These are phyloP conservation scores for Phlebiopsis gigantea DNA, from an alignment of 768 basidiomycete species.

Conservation along the genomic window DNA sequence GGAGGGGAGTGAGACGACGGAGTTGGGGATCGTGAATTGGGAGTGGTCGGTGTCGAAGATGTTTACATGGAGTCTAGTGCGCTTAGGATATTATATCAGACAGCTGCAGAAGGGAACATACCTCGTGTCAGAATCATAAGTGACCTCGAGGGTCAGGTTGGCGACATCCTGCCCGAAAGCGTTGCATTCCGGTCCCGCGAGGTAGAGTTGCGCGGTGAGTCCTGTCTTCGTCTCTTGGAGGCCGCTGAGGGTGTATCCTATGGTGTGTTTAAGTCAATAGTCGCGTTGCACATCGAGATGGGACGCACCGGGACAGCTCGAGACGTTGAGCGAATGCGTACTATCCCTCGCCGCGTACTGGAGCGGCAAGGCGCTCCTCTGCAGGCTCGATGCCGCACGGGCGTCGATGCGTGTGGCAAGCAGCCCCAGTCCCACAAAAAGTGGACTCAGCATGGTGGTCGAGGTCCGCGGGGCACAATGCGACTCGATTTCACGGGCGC, in stretches of 20 bases:
- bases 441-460: slow-evolving; percentile 22
- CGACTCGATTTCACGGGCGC: too few species aligned
- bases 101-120: slow-evolving; percentile 25
- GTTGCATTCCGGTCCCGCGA: slow-evolving; percentile 56
- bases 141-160: slow-evolving; percentile 58
- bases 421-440: background rate
- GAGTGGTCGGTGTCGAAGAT: slow-evolving; percentile 54
- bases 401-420: background rate
- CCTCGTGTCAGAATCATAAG: slow-evolving; percentile 50
- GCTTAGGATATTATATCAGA: slow-evolving; percentile 35
- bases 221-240: slow-evolving; percentile 41
- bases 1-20: slow-evolving; percentile 38
- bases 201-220: slow-evolving; percentile 46
- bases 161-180: slow-evolving; percentile 58
- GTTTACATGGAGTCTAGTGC: slow-evolving; percentile 56
- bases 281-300: background rate
- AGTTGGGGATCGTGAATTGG: slow-evolving; percentile 65
- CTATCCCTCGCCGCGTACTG: background rate
- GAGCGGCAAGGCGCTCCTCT: background rate
- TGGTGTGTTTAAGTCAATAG: background rate
- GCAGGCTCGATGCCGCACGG: slow-evolving; percentile 9
- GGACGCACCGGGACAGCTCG: slow-evolving; percentile 23
- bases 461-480: too few species aligned
- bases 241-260: slow-evolving; percentile 51
- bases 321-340: slow-evolving; percentile 21